These are phyloP conservation scores for Clavispora fructus DNA, from an alignment of 805 yeast species.

Conservation along the genomic window DNA sequence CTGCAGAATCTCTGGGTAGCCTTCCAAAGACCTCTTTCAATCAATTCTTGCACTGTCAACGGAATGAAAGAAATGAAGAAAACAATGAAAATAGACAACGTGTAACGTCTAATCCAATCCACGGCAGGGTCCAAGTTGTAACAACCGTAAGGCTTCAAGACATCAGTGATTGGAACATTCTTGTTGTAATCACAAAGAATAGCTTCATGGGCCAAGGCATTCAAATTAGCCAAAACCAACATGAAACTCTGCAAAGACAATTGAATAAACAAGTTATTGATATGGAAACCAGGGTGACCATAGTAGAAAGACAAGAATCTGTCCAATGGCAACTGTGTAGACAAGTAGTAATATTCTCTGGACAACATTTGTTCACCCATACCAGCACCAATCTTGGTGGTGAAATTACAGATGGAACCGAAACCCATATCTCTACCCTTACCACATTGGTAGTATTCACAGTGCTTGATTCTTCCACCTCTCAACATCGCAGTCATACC, in stretches of 20 bases:
- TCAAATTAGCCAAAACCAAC: conserved; percentile 56
- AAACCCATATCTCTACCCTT: conserved; percentile 84
- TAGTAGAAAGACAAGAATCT: conserved; percentile 75
- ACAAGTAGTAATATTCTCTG: conserved; percentile 73
- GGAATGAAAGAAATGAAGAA: conserved; percentile 74
- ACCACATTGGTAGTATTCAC: conserved; percentile 82
- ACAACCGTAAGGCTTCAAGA: conserved; percentile 64
- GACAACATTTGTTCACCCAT: conserved; percentile 88
- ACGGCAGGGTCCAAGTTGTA: conserved; percentile 64
- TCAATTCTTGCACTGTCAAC: conserved; percentile 67
- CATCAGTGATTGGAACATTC: conserved; percentile 55
- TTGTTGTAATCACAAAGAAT: conserved; percentile 57
- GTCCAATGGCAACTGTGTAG: conserved; percentile 72
- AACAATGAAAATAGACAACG: conserved; percentile 68
- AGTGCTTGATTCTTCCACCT: conserved; percentile 81
- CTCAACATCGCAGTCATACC: conserved; percentile 76
- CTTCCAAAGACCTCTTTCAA: conserved; percentile 70
- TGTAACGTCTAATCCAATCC: conserved; percentile 69
- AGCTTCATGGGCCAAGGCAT: conserved; percentile 58
- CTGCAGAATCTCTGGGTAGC: conserved; percentile 59
- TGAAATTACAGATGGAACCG: conserved; percentile 75
- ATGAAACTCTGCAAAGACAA: conserved; percentile 53
- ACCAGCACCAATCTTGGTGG: conserved; percentile 83
- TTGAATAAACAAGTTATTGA: conserved; percentile 71
- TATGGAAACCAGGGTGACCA: conserved; percentile 84